Conservation (phyloP, 2,329 filamentous ascomycete genomes). For the Biscogniauxia mediterranea region DNA sequence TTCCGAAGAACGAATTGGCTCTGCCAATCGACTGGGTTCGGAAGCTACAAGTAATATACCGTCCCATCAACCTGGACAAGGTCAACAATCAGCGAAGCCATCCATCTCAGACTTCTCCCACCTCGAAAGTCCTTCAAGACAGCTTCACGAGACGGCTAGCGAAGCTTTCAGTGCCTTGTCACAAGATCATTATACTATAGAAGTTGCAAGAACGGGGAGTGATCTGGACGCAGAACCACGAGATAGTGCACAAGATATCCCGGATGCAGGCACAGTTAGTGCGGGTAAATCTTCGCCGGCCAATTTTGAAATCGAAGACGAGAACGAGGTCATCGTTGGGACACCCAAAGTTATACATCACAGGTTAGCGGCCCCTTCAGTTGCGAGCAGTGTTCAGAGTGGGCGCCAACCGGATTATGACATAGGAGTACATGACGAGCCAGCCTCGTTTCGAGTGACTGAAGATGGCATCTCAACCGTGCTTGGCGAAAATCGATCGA, state of each 20-base stretch:
- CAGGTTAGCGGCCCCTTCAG: constrained; percentile 34
- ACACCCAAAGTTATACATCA: constrained; percentile 32
- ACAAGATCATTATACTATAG: constrained; percentile 6
- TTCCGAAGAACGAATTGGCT: background rate
- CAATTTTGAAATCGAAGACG: constrained; percentile 17
- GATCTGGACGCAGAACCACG: background rate
- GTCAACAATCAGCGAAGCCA: constrained; percentile 15
- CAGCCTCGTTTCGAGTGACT: constrained; percentile 26
- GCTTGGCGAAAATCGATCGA: constrained; percentile 5
- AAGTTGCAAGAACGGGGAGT: background rate
- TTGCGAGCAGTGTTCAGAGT: constrained; percentile 43
- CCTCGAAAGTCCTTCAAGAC: constrained; percentile 31
- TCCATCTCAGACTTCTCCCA: constrained; percentile 26
- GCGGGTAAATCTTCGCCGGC: constrained; percentile 17
- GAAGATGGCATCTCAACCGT: constrained; percentile 12
- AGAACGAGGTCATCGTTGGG: constrained; percentile 18
- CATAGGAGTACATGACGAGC: constrained; percentile 30
- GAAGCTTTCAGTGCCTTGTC: constrained; percentile 17
- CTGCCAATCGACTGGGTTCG: background rate
- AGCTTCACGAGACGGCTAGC: constrained; percentile 27
- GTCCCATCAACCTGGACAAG: constrained; percentile 20
- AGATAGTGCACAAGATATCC: background rate
- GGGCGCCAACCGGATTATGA: constrained; percentile 50
- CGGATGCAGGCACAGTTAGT: constrained; percentile 3
- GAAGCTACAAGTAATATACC: constrained; percentile 15